Conservation (phyloP, 2,329 filamentous ascomycete species). For the Aureobasidium melanogenum region DNA sequence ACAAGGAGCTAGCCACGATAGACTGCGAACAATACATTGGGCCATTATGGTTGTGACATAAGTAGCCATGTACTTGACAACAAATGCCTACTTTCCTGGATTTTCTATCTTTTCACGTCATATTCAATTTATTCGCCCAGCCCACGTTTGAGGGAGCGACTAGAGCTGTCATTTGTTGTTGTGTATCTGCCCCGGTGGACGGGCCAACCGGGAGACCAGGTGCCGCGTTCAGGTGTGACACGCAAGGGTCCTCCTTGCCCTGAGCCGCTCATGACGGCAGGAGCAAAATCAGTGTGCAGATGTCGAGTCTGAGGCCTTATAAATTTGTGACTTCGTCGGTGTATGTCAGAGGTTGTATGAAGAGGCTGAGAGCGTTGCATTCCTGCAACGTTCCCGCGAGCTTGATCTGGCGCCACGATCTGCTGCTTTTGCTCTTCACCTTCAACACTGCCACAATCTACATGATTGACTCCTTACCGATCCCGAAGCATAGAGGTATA, state of each 20-base stretch:
- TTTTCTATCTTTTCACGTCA: background rate
- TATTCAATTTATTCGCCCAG: background rate
- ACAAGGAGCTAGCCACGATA: slow-evolving; percentile 7
- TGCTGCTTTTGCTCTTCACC: background rate
- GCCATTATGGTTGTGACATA: background rate
- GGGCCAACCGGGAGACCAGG: slow-evolving; percentile 1
- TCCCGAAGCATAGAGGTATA: too few relatives aligned
- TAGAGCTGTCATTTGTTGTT: slow-evolving; percentile 7
- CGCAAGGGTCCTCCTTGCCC: background rate
- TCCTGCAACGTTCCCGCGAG: background rate
- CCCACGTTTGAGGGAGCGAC: background rate
- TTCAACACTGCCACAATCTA: too few relatives aligned
- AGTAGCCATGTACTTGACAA: background rate
- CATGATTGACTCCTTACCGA: too few relatives aligned
- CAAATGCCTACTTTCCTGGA: background rate
- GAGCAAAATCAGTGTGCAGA: background rate
- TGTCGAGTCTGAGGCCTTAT: background rate
- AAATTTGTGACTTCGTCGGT: background rate
- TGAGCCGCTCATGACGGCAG: background rate
- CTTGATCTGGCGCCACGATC: background rate
- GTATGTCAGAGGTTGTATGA: background rate
- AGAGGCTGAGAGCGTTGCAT: background rate
- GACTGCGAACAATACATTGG: background rate
- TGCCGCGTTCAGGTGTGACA: background rate
- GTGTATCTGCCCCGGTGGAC: background rate